A percentile compares a stretch with the other conserved stretches of the same genome.
These are phyloP conservation scores for Phytophthora constricta DNA, from an alignment of 352 stramenopile genomes.

Conservation along the genomic window DNA sequence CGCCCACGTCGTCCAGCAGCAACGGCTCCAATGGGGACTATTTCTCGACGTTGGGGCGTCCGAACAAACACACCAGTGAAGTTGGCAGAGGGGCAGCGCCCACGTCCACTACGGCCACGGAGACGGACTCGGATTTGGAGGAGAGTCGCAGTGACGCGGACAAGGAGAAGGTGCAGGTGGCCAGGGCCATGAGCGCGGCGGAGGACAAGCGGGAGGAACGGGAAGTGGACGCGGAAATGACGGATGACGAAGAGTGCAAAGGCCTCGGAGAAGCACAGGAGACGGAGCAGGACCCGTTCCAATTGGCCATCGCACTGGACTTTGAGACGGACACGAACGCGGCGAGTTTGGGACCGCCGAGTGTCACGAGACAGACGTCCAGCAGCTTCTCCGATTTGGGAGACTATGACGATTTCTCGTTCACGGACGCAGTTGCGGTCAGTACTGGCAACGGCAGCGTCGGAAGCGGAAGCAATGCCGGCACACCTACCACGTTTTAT, in stretches of 20 bases:
- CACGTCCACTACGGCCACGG: conserved; percentile 35
- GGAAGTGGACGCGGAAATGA: conserved; percentile 14
- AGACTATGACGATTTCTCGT: conserved; percentile 86
- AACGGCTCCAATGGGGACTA: conserved; percentile 51
- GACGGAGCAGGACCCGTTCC: conserved; percentile 49
- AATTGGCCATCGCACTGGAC: conserved; percentile 66
- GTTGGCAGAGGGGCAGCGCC: conserved; percentile 5
- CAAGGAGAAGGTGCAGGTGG: conserved; percentile 28
- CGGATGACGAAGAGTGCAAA: conserved; percentile 39
- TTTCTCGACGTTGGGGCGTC: conserved; percentile 4
- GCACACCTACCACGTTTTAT: conserved; percentile 71
- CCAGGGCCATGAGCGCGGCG: conserved; percentile 3
- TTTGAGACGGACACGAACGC: conserved; percentile 67
- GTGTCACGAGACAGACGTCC: conserved; percentile 76
- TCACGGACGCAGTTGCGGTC: conserved; percentile 63
- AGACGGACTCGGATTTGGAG: conserved; percentile 45
- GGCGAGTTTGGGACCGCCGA: conserved; percentile 43
- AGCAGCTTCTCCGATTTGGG: conserved; percentile 90
- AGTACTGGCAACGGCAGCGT: conserved; percentile 40
- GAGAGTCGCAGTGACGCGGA: conserved; percentile 25
- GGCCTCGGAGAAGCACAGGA: conserved; percentile 29
- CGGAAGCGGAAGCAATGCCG: conserved; percentile 36
- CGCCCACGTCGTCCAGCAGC: conserved; percentile 66
- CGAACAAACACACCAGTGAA: conserved; percentile 11
- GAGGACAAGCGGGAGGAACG: conserved; percentile 23